These are phyloP conservation scores for Cytospora paraplurivora DNA, from an alignment of 2,329 filamentous ascomycete genomes.

Conservation along the genomic window DNA sequence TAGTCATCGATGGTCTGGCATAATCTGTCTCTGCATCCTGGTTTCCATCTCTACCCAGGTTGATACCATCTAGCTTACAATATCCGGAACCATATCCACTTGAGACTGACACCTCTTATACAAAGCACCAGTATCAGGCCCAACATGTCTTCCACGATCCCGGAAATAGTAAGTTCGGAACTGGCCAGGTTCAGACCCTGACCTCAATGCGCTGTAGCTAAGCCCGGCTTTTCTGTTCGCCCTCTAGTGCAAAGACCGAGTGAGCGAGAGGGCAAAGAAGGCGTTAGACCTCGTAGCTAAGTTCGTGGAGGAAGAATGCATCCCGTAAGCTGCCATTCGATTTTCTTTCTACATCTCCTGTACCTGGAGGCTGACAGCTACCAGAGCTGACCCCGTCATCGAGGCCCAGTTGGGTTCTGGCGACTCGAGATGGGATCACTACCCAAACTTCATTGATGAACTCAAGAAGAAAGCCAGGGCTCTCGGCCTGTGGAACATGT, in stretches of 20 bases:
- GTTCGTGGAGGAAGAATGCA: conserved; percentile 96
- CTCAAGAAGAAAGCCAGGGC: conserved; percentile 82
- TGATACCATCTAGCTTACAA: background rate
- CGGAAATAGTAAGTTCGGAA: conserved; percentile 32
- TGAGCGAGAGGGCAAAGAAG: conserved; percentile 83
- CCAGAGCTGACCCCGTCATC: conserved; percentile 75
- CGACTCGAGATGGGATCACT: conserved; percentile 73
- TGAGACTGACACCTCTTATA: background rate
- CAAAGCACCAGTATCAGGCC: background rate
- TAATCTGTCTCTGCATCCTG: background rate
- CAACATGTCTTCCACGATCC: conserved; percentile 34
- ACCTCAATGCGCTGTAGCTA: conserved; percentile 2
- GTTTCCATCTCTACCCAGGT: background rate
- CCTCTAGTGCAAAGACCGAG: conserved; percentile 53
- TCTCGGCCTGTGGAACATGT: conserved; percentile 97
- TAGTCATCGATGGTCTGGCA: background rate
- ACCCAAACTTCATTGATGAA: conserved; percentile 82
- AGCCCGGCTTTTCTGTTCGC: conserved; percentile 16
- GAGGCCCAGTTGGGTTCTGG: conserved; percentile 78
- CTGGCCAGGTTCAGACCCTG: background rate
- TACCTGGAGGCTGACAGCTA: conserved; percentile 17
- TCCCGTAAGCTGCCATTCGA: conserved; percentile 58
- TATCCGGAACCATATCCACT: background rate
- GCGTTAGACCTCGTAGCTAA: conserved; percentile 87
- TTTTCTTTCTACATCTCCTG: background rate